Base-by-base conservation (phyloP, 495 filamentous ascomycete genomes). In the Lasiosphaeriaceae sp. region DNA sequence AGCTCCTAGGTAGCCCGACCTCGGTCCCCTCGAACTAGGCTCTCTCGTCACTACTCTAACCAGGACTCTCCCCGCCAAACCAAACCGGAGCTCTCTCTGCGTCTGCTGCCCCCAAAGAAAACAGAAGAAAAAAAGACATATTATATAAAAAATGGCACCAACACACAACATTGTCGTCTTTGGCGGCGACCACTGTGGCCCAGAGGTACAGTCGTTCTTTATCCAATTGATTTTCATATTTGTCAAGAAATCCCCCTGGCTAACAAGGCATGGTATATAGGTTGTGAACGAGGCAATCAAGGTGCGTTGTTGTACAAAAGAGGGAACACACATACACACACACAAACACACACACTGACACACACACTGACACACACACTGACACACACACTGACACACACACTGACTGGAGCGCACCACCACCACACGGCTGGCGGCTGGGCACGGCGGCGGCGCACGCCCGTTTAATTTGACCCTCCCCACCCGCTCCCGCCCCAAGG, bases 131-230 rank as follows among this genome's bases (percentile, higher is more conserved):
- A 43, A 43, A 43, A 45, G 17, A 37, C 12, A 44, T n/a, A n/a
- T n/a, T n/a, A n/a, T n/a, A n/a, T n/a, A 55, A 47, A 52, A 55
- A 46, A 83, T 83, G 80, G 62, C 78, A 50, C 72, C 71, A 47
- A 73, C 71, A 49, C 74, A 81, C 58, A 82, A 82, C 49, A 83
- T 83, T 63, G 80, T 83, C 22, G 88, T 91, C 46, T 90, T 92
- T 68, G 85, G 74, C 64, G 94, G 94, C 68, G 94, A 98, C 74
- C 90, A 96, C 74, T 91, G 89, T 66, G 94, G 94, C 70, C 94
- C 94, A 12, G 94, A 98, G 86, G 94, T 94, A 70, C 58, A n/a
- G 80, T 65, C 52, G 31, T 8, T 14, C 31, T 11, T n/a, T 12
- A 39, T 41, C 14, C 12, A 24, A 31, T 31, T 31, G 26, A 31